Percentiles rank a stretch among this genome's conserved stretches.
Conservation (phyloP, 1,284 basidiomycete genomes). For the Fomes fomentarius region DNA sequence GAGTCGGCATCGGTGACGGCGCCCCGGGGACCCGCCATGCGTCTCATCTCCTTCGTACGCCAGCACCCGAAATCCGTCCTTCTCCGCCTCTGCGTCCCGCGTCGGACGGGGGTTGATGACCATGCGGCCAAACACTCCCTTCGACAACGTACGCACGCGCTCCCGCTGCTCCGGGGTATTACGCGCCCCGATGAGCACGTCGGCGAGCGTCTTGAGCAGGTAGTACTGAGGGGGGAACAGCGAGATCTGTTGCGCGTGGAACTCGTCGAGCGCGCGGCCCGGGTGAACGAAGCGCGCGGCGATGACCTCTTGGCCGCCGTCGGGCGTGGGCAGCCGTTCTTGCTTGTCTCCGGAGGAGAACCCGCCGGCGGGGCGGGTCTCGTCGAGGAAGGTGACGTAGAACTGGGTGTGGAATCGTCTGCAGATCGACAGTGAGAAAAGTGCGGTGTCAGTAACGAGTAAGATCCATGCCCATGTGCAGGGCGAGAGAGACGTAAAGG, state of each 20-base stretch:
- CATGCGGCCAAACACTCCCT: constrained; percentile 60
- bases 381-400: constrained; percentile 61
- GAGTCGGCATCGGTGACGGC: constrained; percentile 56
- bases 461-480: background rate
- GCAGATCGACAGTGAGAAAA: background rate
- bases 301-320: constrained; percentile 71
- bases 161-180: constrained; percentile 49
- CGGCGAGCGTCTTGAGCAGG: constrained; percentile 59
- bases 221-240: constrained; percentile 78
- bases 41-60: constrained; percentile 72
- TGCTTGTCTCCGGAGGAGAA: constrained; percentile 56
- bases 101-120: constrained; percentile 54
- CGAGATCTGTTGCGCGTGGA: constrained; percentile 49
- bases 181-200: constrained; percentile 43
- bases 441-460: background rate
- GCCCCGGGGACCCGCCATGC: constrained; percentile 58
- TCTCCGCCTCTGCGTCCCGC: constrained; percentile 42
- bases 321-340: constrained; percentile 64
- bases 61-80: constrained; percentile 49
- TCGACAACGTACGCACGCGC: constrained; percentile 50
- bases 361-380: constrained; percentile 40
- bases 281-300: constrained; percentile 66
- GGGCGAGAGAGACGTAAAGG: background rate
- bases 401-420: constrained; percentile 74
- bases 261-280: constrained; percentile 51